Conservation (phyloP, 2,329 filamentous ascomycete genomes). For the Aspergillus sp. region DNA sequence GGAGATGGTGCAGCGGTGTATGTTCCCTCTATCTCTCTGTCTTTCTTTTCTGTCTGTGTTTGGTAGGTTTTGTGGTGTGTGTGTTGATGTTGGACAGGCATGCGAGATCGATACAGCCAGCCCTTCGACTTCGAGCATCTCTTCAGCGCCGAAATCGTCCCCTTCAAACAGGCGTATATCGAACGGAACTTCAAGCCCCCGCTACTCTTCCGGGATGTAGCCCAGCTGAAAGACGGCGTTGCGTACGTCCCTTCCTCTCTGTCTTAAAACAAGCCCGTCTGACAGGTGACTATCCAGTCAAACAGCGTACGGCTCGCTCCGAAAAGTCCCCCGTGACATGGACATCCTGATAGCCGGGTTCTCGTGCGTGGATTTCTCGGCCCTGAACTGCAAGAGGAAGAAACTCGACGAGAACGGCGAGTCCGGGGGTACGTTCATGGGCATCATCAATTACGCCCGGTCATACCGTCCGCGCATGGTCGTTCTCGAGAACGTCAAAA, state of each 20-base stretch:
- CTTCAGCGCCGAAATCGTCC: slow-evolving; percentile 56
- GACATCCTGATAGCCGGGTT: slow-evolving; percentile 65
- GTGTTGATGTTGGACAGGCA: slow-evolving; percentile 12
- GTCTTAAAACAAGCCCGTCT: slow-evolving; percentile 2
- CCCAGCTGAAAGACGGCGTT: slow-evolving; percentile 41
- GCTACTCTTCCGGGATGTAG: slow-evolving; percentile 51
- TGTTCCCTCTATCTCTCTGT: too few species aligned
- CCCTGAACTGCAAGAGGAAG: slow-evolving; percentile 51
- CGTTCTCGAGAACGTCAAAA: slow-evolving; percentile 61
- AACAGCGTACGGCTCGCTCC: slow-evolving; percentile 57
- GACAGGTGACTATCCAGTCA: slow-evolving; percentile 40
- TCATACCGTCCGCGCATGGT: slow-evolving; percentile 52
- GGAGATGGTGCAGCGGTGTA: slow-evolving; percentile 45
- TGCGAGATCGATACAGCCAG: slow-evolving; percentile 21
- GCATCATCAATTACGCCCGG: slow-evolving; percentile 49
- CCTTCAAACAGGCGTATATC: slow-evolving; percentile 57
- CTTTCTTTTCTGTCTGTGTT: too few species aligned
- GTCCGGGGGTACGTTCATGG: slow-evolving; percentile 56
- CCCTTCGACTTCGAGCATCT: slow-evolving; percentile 44
- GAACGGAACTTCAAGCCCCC: slow-evolving; percentile 47
- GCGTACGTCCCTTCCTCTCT: slow-evolving; percentile 35
- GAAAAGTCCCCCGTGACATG: slow-evolving; percentile 46
- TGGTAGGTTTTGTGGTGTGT: neutral
- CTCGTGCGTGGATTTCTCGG: slow-evolving; percentile 66
- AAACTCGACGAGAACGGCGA: slow-evolving; percentile 49